phyloP scores from a whole-genome alignment of 805 yeast species.

The Ogataea nakhonphanomensis region DNA sequence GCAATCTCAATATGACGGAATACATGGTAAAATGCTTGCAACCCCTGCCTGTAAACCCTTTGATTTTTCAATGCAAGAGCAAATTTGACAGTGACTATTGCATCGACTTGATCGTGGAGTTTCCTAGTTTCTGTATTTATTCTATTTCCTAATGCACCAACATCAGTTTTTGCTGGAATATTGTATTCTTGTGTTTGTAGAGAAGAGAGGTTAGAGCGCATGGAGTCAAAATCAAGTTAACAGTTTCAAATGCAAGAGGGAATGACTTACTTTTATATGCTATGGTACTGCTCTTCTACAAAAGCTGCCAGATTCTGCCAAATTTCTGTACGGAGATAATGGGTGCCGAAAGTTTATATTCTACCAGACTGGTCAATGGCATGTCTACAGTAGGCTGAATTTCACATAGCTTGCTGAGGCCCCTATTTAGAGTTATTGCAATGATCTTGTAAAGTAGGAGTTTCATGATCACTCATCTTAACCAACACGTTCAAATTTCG shows the following conservation, averaged over 20 bases:
- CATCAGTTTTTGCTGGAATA: slow-evolving; percentile 73
- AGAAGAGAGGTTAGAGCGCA: slow-evolving; percentile 10
- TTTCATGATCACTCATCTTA: no score
- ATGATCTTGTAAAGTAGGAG: no score
- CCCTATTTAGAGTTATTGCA: no score
- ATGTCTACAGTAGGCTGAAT: no score
- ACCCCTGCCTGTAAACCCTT: slow-evolving; percentile 75
- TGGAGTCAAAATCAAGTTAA: background rate
- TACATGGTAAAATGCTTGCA: slow-evolving; percentile 68
- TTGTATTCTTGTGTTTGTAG: slow-evolving; percentile 39
- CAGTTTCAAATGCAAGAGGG: background rate
- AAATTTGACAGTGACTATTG: slow-evolving; percentile 62
- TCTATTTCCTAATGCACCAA: slow-evolving; percentile 81
- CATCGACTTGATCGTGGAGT: slow-evolving; percentile 66
- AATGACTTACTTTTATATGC: slow-evolving; percentile 4
- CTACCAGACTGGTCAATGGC: no score
- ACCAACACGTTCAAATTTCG: no score
- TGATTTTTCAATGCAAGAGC: slow-evolving; percentile 75
- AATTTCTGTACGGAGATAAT: slow-evolving; percentile 14
- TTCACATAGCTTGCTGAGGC: no score
- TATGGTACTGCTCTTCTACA: background rate
- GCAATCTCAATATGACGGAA: slow-evolving; percentile 61
- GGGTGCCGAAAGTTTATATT: slow-evolving; percentile 1
- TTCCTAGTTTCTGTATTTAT: slow-evolving; percentile 66
- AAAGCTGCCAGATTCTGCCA: slow-evolving; percentile 15